Conservation (phyloP, 139 green algal species). For the Edaphochlamys debaryana region DNA sequence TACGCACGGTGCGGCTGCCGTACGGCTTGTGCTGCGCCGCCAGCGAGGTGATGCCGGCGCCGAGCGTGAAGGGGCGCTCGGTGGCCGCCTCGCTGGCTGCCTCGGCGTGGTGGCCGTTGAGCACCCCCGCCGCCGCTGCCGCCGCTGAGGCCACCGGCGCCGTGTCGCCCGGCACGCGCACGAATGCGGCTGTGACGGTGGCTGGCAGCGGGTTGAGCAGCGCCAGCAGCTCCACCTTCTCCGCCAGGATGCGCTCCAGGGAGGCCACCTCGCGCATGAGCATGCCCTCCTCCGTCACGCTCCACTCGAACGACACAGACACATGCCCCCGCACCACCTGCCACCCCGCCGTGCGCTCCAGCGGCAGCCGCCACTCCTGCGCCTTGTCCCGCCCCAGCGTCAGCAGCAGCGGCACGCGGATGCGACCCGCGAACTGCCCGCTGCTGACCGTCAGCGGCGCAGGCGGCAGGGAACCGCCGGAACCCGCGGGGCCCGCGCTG, state of each 20-base stretch:
- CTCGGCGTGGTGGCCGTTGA: not conserved
- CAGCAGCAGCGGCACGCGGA: slow-evolving; percentile 73
- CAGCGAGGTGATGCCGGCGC: not conserved
- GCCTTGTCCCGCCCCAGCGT: slow-evolving; percentile 58
- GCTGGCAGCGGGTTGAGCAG: slow-evolving; percentile 66
- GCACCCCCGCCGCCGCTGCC: not conserved
- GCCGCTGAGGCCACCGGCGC: not conserved
- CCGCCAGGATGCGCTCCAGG: slow-evolving; percentile 76
- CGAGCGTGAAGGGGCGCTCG: not conserved
- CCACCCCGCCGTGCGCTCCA: slow-evolving; percentile 27
- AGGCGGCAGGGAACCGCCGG: too few species aligned
- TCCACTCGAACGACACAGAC: slow-evolving; percentile 76
- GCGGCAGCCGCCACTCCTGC: slow-evolving; percentile 8
- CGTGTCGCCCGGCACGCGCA: slow-evolving; percentile 9
- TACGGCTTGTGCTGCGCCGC: too few species aligned
- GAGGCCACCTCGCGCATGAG: slow-evolving; percentile 75
- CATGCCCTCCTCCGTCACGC: slow-evolving; percentile 77
- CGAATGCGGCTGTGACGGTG: slow-evolving; percentile 13
- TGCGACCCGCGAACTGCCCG: slow-evolving; percentile 49
- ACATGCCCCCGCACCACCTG: slow-evolving; percentile 54
- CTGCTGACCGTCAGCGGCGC: slow-evolving; percentile 38
- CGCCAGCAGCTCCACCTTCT: slow-evolving; percentile 78
- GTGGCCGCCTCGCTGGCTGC: too few species aligned
- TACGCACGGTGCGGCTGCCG: not conserved
- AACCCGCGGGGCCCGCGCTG: too few species aligned